phyloP scores from a whole-genome alignment of 495 filamentous ascomycete genomes.

The Polyplosphaeria fusca region DNA sequence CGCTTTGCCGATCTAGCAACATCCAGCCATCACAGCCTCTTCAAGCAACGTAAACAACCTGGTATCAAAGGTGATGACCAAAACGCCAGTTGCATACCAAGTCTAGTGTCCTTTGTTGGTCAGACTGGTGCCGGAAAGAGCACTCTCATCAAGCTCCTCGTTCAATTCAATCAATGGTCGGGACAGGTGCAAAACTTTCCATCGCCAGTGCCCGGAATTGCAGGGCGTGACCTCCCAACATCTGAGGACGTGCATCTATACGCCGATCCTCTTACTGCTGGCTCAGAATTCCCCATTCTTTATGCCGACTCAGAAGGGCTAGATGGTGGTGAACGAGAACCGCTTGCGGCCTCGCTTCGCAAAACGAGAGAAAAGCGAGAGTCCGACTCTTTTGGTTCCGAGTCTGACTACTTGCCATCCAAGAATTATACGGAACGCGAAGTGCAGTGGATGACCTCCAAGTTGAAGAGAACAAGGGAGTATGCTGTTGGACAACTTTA shows the following conservation, averaged over 20 bases:
- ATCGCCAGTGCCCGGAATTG: conserved; percentile 17
- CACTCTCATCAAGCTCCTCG: conserved; percentile 16
- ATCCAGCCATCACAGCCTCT: conserved; percentile 9
- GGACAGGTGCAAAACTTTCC: not conserved
- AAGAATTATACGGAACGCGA: conserved; percentile 9
- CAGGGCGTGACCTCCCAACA: conserved; percentile 30
- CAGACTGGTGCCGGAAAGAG: conserved; percentile 28
- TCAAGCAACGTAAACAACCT: not conserved
- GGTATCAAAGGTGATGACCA: not conserved
- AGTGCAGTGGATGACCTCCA: conserved; percentile 11
- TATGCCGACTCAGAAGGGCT: conserved; percentile 44
- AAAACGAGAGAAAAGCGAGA: conserved; percentile 17
- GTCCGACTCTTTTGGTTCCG: conserved; percentile 3
- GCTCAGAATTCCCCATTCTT: conserved; percentile 26
- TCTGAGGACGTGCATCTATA: conserved; percentile 42
- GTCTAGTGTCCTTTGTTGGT: conserved; percentile 23
- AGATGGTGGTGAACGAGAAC: conserved; percentile 35
- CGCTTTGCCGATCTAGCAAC: conserved; percentile 19
- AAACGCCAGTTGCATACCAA: conserved; percentile 8
- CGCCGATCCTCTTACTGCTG: conserved; percentile 26
- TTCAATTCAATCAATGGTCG: conserved; percentile 6
- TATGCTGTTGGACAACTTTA: conserved; percentile 38
- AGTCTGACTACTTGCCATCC: conserved; percentile 1
- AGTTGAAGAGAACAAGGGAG: conserved; percentile 17
- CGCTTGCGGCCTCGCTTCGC: conserved; percentile 17